Conservation (phyloP, 306 rosid species). For the Phaseolus lunatus region DNA sequence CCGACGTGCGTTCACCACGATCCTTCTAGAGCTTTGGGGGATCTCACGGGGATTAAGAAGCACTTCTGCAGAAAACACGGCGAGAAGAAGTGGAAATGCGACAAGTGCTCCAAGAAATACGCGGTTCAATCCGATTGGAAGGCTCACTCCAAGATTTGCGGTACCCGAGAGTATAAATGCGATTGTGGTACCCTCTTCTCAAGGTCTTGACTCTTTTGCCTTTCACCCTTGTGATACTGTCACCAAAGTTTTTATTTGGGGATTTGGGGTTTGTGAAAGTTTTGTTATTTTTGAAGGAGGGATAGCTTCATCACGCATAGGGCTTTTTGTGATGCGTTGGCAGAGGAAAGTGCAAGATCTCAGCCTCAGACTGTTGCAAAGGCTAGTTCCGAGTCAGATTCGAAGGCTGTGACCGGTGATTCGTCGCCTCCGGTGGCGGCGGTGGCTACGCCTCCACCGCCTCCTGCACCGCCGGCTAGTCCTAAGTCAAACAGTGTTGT, state of each 20-base stretch:
- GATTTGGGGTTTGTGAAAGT: constrained; percentile 46
- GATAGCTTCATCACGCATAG: constrained; percentile 96
- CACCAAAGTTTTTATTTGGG: not conserved
- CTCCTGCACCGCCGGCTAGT: not conserved
- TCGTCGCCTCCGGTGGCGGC: constrained; percentile 36
- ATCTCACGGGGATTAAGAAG: constrained; percentile 92
- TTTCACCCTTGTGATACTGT: not conserved
- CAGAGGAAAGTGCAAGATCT: constrained; percentile 77
- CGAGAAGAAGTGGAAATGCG: constrained; percentile 99
- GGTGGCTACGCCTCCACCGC: constrained; percentile 2
- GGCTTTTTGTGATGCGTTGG: constrained; percentile 93
- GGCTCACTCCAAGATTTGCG: constrained; percentile 93
- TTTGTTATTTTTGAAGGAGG: constrained; percentile 65
- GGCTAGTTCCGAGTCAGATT: constrained; percentile 56
- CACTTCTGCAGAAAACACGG: constrained; percentile 96
- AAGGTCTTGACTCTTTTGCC: constrained; percentile 47
- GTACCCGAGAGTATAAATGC: constrained; percentile 94
- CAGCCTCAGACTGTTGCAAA: constrained; percentile 40
- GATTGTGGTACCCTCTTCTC: constrained; percentile 93
- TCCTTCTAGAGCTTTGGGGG: constrained; percentile 91
- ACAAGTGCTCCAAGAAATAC: constrained; percentile 88
- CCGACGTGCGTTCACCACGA: constrained; percentile 87
- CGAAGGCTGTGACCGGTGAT: constrained; percentile 46
- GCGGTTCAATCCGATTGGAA: constrained; percentile 99
- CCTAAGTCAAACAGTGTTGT: constrained; percentile 54